Evolutionary conservation across 2,329 filamentous ascomycete species (phyloP), one percentile per base, ranked within the genome.

Genomic region (Balansia obtecta): DNA sequence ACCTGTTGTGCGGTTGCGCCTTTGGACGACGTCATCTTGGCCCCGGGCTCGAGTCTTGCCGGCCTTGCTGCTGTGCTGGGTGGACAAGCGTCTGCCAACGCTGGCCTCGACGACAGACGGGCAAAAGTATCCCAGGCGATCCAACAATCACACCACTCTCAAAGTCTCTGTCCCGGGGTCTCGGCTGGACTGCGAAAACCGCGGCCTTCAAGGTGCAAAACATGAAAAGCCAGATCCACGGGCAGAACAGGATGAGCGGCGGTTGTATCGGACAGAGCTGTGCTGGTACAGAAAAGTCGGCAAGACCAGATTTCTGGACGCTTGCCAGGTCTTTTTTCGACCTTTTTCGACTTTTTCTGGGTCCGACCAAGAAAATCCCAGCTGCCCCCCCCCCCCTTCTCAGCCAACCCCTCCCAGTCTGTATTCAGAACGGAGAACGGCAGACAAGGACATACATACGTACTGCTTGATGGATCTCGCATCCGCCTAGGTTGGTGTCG

Each of bases 1-100:
- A 75, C 68, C 58, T 69, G 69, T 63, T 70, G 69, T 54, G 66
- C 60, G 65, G 69, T 67, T 67, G 70, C 65, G 60, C 61, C 64
- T 58, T 65, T 64, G 60, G 69, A 63, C 57, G 68, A 69, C 57
- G 65, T 70, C 68, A 74, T 73, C 63, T 58, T 65, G 41, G 13
- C 13, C 40, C 40, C 45, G 13, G 40, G 47, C 32, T 37, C 9
- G n/a, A 46, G 46, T 40, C 12, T 45, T 42, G 38, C n/a, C n/a
- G n/a, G n/a, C n/a, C n/a, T n/a, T n/a, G n/a, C n/a, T n/a, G n/a
- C n/a, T n/a, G n/a, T n/a, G 45, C 41, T 22, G 22, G 42, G 15
- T 33, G 45, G 13, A 43, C 34, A 33, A 33, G n/a, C 4, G 30
- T 43, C 5, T 44, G 16, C 16, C 33, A 39, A 39, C 13, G 30